These are phyloP conservation scores for Chytriomyces confervae DNA, from an alignment of 192 early-diverging fungal species.

Conservation along the genomic window DNA sequence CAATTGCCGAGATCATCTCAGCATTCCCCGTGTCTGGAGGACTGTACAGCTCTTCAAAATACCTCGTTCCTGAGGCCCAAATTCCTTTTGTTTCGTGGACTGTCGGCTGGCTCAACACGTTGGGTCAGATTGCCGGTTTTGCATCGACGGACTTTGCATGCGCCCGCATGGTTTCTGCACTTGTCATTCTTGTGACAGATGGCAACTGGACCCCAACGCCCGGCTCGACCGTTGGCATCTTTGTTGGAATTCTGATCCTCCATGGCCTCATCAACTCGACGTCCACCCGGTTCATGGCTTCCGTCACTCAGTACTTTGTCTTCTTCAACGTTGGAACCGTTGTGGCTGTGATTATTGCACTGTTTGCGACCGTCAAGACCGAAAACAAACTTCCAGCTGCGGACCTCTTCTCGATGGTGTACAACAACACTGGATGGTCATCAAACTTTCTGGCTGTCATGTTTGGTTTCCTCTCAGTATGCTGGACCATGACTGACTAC, in stretches of 20 bases:
- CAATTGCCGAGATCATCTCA: constrained; percentile 33
- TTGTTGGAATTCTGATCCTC: constrained; percentile 6
- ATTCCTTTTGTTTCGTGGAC: constrained; percentile 20
- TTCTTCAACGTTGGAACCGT: constrained; percentile 32
- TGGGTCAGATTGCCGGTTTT: constrained; percentile 31
- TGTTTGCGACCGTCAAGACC: constrained; percentile 42
- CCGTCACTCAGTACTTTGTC: constrained; percentile 22
- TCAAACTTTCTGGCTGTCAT: constrained; percentile 14
- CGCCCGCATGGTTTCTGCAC: constrained; percentile 25
- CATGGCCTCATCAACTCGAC: constrained; percentile 30
- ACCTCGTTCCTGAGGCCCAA: constrained; percentile 13
- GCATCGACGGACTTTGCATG: constrained; percentile 29
- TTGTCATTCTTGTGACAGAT: constrained; percentile 19
- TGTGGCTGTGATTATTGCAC: constrained; percentile 46
- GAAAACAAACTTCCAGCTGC: constrained; percentile 22
- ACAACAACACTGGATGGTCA: constrained; percentile 31
- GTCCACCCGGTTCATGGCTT: constrained; percentile 9
- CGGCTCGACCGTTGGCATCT: constrained; percentile 24
- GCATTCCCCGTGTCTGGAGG: constrained; percentile 25
- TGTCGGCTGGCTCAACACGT: constrained; percentile 29
- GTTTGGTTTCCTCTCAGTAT: constrained; percentile 34
- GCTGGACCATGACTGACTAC: constrained; percentile 47
- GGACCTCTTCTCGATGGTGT: constrained; percentile 12
- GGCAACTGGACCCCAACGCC: constrained; percentile 12
- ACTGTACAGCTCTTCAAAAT: constrained; percentile 22